Evolutionary conservation across 345 rosid genomes (phyloP).

Genomic region (Corchorus capsularis): DNA sequence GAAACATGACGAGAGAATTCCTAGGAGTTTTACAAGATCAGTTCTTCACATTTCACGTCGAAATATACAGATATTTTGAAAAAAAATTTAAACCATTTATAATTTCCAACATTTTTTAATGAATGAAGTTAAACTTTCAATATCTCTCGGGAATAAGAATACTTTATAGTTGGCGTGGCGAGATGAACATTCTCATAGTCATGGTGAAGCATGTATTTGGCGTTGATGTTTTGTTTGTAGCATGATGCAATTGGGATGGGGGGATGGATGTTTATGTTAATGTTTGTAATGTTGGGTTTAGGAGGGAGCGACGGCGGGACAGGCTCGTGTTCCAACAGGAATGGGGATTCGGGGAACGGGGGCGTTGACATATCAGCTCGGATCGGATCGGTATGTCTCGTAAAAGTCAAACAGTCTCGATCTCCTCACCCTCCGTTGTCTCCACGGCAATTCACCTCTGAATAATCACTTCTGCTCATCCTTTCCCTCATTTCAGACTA

Average conservation of each 20-base stretch:
- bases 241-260: constrained; percentile 7
- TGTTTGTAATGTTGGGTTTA: constrained; percentile 19
- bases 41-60: neutral
- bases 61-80: neutral
- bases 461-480: neutral
- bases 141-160: neutral
- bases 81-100: neutral
- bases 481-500: neutral
- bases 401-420: constrained; percentile 39
- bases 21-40: neutral
- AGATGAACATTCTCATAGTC: neutral
- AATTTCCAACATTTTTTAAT: neutral
- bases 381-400: constrained; percentile 29
- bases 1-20: neutral
- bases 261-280: constrained; percentile 9
- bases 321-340: constrained; percentile 26
- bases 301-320: constrained; percentile 37
- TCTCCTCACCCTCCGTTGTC: constrained; percentile 38
- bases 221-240: constrained; percentile 9
- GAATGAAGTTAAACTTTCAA: neutral
- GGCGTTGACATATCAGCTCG: constrained; percentile 33
- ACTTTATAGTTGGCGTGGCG: neutral
- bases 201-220: neutral
- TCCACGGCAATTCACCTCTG: constrained; percentile 24
- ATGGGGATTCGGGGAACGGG: constrained; percentile 38